Percentiles rank a stretch among this genome's conserved stretches.
Evolutionary conservation across 768 basidiomycete genomes (phyloP).

Genomic region (Boletellus ananas): DNA sequence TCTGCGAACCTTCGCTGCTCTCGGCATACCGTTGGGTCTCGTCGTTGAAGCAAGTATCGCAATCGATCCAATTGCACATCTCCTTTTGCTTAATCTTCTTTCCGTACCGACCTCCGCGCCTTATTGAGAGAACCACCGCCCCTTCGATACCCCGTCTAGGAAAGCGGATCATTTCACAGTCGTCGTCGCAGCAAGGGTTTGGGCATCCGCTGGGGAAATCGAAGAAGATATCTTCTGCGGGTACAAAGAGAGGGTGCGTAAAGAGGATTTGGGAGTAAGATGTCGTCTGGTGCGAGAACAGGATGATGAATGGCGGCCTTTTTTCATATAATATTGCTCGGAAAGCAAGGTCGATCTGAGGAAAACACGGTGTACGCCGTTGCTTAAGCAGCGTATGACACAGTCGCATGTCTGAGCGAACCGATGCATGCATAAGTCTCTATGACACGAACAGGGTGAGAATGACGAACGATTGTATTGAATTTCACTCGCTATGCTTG

Average conservation of each 20-base stretch:
- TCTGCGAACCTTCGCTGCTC: conserved; percentile 44
- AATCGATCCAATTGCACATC: conserved; percentile 86
- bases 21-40: conserved; percentile 32
- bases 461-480: conserved; percentile 62
- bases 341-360: conserved; percentile 74
- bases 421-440: conserved; percentile 4
- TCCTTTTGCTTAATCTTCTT: conserved; percentile 51
- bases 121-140: conserved; percentile 61
- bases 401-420: conserved; percentile 55
- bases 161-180: conserved; percentile 81
- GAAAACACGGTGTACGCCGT: conserved; percentile 74
- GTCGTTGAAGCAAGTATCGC: conserved; percentile 56
- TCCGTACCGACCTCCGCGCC: conserved; percentile 48
- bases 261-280: conserved; percentile 82
- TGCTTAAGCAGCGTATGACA: conserved; percentile 64
- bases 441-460: neutral
- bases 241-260: conserved; percentile 67
- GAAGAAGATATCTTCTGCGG: conserved; percentile 66
- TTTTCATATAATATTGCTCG: conserved; percentile 76
- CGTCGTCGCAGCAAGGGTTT: conserved; percentile 74
- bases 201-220: conserved; percentile 79
- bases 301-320: conserved; percentile 68
- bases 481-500: conserved; percentile 62
- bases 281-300: conserved; percentile 77
- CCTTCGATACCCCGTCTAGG: conserved; percentile 59